Conservation (phyloP, 1,284 basidiomycete species). For the Phenoliferia sp. region DNA sequence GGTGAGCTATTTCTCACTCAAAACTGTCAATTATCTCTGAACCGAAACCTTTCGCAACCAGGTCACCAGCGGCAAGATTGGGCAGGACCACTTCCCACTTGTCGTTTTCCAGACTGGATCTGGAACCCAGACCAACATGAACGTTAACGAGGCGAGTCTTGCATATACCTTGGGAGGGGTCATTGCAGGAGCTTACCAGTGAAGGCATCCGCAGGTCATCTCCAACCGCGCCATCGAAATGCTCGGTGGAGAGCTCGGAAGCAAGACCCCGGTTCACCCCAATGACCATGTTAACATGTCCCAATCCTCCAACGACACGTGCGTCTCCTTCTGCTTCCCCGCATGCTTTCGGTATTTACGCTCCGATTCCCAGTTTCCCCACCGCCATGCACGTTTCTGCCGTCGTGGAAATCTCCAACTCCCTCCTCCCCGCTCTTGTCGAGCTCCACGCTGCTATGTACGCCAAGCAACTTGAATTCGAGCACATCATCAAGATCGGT, state of each 20-base stretch:
- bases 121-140: conserved; percentile 99
- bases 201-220: too few relatives aligned
- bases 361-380: conserved; percentile 65
- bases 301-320: conserved; percentile 99
- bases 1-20: conserved; percentile 48
- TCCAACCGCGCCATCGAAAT: conserved; percentile 97
- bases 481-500: conserved; percentile 96
- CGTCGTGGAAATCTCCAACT: conserved; percentile 76
- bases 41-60: conserved; percentile 38
- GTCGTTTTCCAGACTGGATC: conserved; percentile 99
- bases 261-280: conserved; percentile 96
- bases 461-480: conserved; percentile 73
- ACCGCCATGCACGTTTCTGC: conserved; percentile 99
- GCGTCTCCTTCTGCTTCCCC: conserved; percentile 35
- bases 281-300: conserved; percentile 99
- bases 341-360: background rate
- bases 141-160: conserved; percentile 78
- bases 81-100: conserved; percentile 87
- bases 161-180: background rate
- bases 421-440: conserved; percentile 78
- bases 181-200: too few relatives aligned
- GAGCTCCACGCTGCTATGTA: conserved; percentile 79
- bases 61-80: conserved; percentile 92
- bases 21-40: too few relatives aligned
- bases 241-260: conserved; percentile 90